phyloP scores from a whole-genome alignment of 2,329 filamentous ascomycete genomes.

The Aspergillus arachidicola region DNA sequence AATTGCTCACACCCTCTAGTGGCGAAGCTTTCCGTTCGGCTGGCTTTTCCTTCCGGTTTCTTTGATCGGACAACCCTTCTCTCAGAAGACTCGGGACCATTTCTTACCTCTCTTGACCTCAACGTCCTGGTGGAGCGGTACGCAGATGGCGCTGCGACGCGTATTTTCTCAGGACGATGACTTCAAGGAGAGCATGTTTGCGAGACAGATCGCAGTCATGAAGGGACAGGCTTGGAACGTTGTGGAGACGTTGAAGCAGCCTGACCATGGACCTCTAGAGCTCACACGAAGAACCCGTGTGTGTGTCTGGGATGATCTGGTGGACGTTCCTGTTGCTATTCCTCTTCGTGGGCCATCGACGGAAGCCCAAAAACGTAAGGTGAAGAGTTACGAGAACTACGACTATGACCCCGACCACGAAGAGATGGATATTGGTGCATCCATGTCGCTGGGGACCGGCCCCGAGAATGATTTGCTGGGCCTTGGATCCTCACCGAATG shows the following conservation, averaged over 20 bases:
- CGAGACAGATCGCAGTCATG: conserved; percentile 97
- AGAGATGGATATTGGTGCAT: conserved; percentile 87
- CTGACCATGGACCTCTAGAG: conserved; percentile 90
- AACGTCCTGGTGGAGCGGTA: conserved; percentile 95
- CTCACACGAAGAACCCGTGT: conserved; percentile 87
- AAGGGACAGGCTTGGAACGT: conserved; percentile 99
- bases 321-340: conserved; percentile 92
- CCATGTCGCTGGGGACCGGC: conserved; percentile 60
- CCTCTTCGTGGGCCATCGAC: conserved; percentile 82
- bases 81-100: conserved; percentile 87
- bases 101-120: conserved; percentile 96
- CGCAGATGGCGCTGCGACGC: conserved; percentile 78
- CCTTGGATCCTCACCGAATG: conserved; percentile 56
- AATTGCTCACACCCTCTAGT: conserved; percentile 44
- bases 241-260: conserved; percentile 90
- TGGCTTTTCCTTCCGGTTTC: conserved; percentile 98
- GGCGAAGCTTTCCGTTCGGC: conserved; percentile 91
- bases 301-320: conserved; percentile 96
- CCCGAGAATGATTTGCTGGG: conserved; percentile 69
- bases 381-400: conserved; percentile 44
- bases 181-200: conserved; percentile 98
- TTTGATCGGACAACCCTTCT: conserved; percentile 93
- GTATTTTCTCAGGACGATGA: conserved; percentile 92
- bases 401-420: conserved; percentile 64
- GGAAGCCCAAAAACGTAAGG: conserved; percentile 74